Evolutionary conservation across 371 early-diverging fungal genomes (phyloP).

Genomic region (Saksenaea vasiformis): DNA sequence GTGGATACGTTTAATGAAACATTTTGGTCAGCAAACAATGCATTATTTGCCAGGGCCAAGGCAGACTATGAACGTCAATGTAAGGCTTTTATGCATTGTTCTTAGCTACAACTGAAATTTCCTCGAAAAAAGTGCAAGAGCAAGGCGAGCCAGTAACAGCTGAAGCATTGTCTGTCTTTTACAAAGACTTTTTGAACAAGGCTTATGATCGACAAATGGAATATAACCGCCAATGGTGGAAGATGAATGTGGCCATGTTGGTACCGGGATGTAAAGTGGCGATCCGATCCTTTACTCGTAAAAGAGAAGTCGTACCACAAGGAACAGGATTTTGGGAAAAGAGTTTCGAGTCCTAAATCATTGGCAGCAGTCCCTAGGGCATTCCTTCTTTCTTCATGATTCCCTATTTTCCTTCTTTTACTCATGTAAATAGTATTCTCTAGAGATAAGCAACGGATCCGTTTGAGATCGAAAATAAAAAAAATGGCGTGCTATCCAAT

Average conservation of each 20-base stretch:
- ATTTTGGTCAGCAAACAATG: constrained; percentile 81
- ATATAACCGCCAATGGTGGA: constrained; percentile 81
- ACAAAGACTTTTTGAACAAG: constrained; percentile 75
- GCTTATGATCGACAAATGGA: constrained; percentile 71
- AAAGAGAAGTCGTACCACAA: constrained; percentile 11
- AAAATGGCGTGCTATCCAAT: no score
- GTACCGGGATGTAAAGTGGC: constrained; percentile 69
- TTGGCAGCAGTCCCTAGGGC: neutral
- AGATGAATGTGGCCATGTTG: constrained; percentile 66
- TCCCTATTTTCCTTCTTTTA: no score
- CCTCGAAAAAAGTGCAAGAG: constrained; percentile 25
- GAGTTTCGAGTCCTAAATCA: constrained; percentile 47
- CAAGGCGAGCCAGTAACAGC: constrained; percentile 58
- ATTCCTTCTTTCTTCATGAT: neutral
- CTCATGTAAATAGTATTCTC: no score
- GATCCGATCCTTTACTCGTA: constrained; percentile 31
- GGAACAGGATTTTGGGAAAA: constrained; percentile 51
- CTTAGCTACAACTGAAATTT: no score
- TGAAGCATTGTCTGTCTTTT: constrained; percentile 76
- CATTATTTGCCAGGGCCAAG: constrained; percentile 65
- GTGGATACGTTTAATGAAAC: constrained; percentile 66
- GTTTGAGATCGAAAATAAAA: no score
- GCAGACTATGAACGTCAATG: constrained; percentile 66
- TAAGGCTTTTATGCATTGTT: constrained; percentile 28
- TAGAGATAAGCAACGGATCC: no score